phyloP scores from a whole-genome alignment of 1,284 basidiomycete genomes.

The Apiotrichum gamsii region DNA sequence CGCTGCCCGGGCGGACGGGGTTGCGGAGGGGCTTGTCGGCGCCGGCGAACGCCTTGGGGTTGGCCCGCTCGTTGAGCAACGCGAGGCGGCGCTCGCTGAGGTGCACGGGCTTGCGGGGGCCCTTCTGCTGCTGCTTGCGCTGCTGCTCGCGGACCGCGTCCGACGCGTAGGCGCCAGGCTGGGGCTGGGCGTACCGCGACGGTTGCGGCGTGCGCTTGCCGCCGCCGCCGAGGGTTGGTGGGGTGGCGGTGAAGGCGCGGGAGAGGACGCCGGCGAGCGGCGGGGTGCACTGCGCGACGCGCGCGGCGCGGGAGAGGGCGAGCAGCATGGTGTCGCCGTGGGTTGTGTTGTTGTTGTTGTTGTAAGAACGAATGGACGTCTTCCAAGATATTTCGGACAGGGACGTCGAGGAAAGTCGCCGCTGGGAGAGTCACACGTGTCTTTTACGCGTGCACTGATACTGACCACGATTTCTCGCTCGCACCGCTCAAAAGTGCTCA shows the following conservation, averaged over 20 bases:
- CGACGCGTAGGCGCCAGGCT: not conserved
- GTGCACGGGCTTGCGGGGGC: too few species aligned
- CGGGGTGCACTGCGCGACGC: constrained; percentile 20
- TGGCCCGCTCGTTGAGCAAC: too few species aligned
- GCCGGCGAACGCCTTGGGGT: too few species aligned
- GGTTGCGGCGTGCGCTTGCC: not conserved
- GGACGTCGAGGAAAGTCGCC: not conserved
- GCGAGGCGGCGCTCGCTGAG: too few species aligned
- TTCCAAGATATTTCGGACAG: too few species aligned
- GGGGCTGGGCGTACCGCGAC: not conserved
- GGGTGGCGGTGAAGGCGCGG: constrained; percentile 14
- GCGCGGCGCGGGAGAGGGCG: constrained; percentile 4
- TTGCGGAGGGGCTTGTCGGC: too few species aligned
- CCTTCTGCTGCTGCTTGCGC: not conserved
- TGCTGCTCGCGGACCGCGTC: not conserved
- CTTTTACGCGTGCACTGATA: too few species aligned
- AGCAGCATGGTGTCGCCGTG: constrained; percentile 1
- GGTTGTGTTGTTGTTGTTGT: not conserved
- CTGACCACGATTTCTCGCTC: too few species aligned
- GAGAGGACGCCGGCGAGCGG: constrained; percentile 21
- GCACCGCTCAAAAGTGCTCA: not conserved
- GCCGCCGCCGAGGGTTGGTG: not conserved
- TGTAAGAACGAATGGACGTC: too few species aligned
- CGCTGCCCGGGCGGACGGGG: too few species aligned
- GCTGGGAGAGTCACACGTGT: too few species aligned